Evolutionary conservation across 306 rosid species (phyloP).

Genomic region (Abrus pulchellus): DNA sequence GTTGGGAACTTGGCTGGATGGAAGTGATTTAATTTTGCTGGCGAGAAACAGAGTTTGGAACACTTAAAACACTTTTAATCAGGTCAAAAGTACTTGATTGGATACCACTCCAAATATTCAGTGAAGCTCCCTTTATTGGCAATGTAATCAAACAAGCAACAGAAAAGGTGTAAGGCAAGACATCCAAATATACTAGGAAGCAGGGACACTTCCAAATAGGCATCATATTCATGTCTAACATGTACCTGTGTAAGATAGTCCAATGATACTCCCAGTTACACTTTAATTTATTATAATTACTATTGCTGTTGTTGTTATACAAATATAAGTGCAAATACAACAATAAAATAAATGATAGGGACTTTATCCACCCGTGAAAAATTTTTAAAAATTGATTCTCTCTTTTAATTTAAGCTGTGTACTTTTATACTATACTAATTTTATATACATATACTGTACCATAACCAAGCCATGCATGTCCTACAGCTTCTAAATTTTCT

Average conservation of each 20-base stretch:
- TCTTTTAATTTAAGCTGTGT: background rate
- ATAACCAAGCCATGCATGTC: background rate
- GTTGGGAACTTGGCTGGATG: too few species aligned
- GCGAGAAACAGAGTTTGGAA: too few species aligned
- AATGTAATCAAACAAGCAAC: constrained; percentile 2
- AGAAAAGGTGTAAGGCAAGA: background rate
- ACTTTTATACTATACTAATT: background rate
- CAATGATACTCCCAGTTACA: constrained; percentile 10
- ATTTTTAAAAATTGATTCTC: background rate
- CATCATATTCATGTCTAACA: constrained; percentile 1
- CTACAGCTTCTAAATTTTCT: constrained; percentile 12
- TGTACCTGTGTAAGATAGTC: background rate
- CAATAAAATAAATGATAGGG: constrained; percentile 1
- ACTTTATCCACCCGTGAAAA: background rate
- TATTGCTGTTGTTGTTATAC: background rate
- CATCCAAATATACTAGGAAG: constrained; percentile 4
- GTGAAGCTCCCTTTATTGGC: background rate
- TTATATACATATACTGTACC: background rate
- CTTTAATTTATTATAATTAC: background rate
- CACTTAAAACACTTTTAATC: too few species aligned
- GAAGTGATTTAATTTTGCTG: too few species aligned
- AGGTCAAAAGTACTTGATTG: background rate
- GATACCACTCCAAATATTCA: constrained; percentile 5
- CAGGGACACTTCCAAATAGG: constrained; percentile 9
- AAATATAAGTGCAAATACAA: constrained; percentile 1